Evolutionary conservation across 371 early-diverging fungal genomes (phyloP).

Genomic region (Vavraia culicis): DNA sequence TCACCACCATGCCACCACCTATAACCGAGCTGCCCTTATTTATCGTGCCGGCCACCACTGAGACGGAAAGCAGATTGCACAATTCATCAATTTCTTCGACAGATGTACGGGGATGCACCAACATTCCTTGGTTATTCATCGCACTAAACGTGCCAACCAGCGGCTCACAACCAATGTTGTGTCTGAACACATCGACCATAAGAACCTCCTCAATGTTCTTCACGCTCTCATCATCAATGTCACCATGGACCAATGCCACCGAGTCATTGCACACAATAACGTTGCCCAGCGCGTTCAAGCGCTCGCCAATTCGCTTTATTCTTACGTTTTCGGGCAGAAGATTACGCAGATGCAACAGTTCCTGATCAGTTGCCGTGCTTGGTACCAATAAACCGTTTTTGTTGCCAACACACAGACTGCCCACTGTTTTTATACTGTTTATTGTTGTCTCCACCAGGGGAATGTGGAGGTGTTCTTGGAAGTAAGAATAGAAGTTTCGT

Average conservation of each 20-base stretch:
- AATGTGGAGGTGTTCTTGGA: constrained; percentile 68
- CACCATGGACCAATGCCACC: constrained; percentile 92
- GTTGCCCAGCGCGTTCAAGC: constrained; percentile 90
- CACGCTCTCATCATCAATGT: constrained; percentile 69
- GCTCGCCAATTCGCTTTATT: constrained; percentile 87
- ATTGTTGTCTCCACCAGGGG: constrained; percentile 96
- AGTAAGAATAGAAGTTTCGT: constrained; percentile 39
- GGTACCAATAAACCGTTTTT: constrained; percentile 85
- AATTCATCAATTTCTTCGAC: constrained; percentile 90
- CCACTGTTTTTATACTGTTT: constrained; percentile 85
- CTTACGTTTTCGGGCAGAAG: constrained; percentile 75
- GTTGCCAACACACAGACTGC: constrained; percentile 78
- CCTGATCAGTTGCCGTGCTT: constrained; percentile 88
- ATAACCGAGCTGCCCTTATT: constrained; percentile 93
- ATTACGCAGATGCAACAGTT: constrained; percentile 87
- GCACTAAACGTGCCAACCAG: constrained; percentile 91
- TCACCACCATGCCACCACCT: constrained; percentile 87
- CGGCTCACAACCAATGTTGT: constrained; percentile 85
- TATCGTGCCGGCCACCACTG: constrained; percentile 92
- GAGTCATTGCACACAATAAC: constrained; percentile 98
- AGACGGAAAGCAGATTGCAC: constrained; percentile 79
- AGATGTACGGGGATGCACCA: constrained; percentile 80
- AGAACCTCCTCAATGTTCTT: constrained; percentile 90
- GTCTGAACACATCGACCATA: constrained; percentile 87
- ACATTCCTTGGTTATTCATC: constrained; percentile 85